Percentiles rank a stretch among this genome's conserved stretches.
phyloP scores from a whole-genome alignment of 2,329 filamentous ascomycete species.

The Knoxdaviesia proteae region DNA sequence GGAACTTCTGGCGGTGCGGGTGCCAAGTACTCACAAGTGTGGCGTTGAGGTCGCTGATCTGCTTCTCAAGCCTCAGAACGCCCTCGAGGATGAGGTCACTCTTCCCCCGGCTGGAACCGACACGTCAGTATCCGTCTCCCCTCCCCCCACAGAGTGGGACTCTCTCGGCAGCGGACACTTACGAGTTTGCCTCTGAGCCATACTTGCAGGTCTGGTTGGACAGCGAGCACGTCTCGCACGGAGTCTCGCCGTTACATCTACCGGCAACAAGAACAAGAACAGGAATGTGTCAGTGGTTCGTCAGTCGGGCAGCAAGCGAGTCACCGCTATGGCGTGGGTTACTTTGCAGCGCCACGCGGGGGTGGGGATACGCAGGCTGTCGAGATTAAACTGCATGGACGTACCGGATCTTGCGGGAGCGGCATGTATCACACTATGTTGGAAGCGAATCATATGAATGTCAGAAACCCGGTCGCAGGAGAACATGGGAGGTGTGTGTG shows the following conservation, averaged over 20 bases:
- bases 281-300: slow-evolving; percentile 2
- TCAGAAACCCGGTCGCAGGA: no score
- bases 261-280: neutral
- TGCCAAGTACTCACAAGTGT: slow-evolving; percentile 14
- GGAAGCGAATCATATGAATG: no score
- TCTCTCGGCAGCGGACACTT: slow-evolving; percentile 5
- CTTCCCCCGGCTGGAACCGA: slow-evolving; percentile 19
- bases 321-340: no score
- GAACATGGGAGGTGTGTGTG: no score
- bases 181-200: slow-evolving; percentile 22
- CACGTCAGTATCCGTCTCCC: neutral
- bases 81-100: slow-evolving; percentile 29
- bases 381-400: no score
- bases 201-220: slow-evolving; percentile 19
- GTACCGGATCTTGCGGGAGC: slow-evolving; percentile 24
- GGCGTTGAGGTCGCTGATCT: slow-evolving; percentile 22
- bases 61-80: slow-evolving; percentile 23
- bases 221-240: slow-evolving; percentile 18
- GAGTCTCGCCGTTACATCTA: slow-evolving; percentile 26
- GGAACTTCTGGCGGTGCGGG: neutral
- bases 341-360: no score
- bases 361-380: no score
- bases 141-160: no score
- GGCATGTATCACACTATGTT: slow-evolving; percentile 23
- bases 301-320: neutral